A percentile compares a stretch with the other conserved stretches of the same genome.
These are phyloP conservation scores for Tricholomella constricta DNA, from an alignment of 768 basidiomycete species.

Conservation along the genomic window DNA sequence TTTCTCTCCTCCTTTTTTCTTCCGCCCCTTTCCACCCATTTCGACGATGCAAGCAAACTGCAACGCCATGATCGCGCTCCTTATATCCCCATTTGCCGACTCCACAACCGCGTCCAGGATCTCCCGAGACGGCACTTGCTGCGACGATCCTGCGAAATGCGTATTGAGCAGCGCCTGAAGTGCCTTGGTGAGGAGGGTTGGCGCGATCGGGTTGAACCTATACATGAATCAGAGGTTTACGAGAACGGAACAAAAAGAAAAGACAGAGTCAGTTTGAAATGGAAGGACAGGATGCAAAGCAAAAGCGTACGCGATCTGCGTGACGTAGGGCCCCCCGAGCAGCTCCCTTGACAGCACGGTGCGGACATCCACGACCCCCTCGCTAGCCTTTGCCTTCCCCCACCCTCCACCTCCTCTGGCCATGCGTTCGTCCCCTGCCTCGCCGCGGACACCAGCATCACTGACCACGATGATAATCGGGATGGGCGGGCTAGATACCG, in stretches of 20 bases:
- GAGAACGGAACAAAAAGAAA: neutral
- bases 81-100: conserved; percentile 86
- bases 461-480: conserved; percentile 86
- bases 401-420: conserved; percentile 43
- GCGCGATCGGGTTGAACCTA: conserved; percentile 92
- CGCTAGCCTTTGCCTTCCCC: conserved; percentile 39
- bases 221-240: conserved; percentile 3
- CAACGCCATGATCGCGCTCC: conserved; percentile 90
- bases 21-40: conserved; percentile 30
- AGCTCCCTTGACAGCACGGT: conserved; percentile 72
- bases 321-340: conserved; percentile 70
- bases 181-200: conserved; percentile 81
- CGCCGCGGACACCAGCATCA: conserved; percentile 79
- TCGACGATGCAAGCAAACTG: conserved; percentile 76
- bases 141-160: conserved; percentile 43
- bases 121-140: conserved; percentile 56
- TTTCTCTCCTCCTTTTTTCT: conserved; percentile 33
- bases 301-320: conserved; percentile 81
- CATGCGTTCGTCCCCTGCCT: conserved; percentile 53
- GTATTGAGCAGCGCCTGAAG: conserved; percentile 58
- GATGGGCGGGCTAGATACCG: conserved; percentile 36
- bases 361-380: conserved; percentile 62
- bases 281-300: too few species aligned
- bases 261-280: too few species aligned
- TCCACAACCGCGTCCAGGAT: conserved; percentile 76